Evolutionary conservation across 805 yeast species (phyloP).

Genomic region (Lipomyces yamadae): DNA sequence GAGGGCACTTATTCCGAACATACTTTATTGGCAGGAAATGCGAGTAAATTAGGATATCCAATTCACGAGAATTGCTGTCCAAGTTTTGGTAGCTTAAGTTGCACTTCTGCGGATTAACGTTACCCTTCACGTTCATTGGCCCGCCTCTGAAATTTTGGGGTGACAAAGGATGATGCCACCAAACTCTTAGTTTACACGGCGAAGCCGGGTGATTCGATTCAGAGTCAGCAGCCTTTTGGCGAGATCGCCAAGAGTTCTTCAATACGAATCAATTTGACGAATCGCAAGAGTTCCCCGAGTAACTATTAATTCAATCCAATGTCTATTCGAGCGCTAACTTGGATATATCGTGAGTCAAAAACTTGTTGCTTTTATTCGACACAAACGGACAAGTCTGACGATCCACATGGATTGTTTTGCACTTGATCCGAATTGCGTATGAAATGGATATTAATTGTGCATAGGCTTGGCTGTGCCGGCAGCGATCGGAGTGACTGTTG

Average conservation of each 20-base stretch:
- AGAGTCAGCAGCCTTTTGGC: too few relatives aligned
- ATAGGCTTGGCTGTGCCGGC: constrained; percentile 43
- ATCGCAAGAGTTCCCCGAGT: background rate
- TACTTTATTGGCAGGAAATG: background rate
- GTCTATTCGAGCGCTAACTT: constrained; percentile 29
- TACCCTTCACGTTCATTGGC: background rate
- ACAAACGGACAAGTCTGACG: background rate
- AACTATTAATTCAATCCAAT: background rate
- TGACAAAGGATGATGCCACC: background rate
- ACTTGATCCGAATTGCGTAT: too few relatives aligned
- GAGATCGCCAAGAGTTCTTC: too few relatives aligned
- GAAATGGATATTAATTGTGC: background rate
- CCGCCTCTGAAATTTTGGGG: background rate
- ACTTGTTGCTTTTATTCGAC: too few relatives aligned
- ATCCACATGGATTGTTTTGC: background rate
- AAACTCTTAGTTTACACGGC: too few relatives aligned
- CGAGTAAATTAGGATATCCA: background rate
- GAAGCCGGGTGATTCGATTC: too few relatives aligned
- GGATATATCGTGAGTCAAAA: constrained; percentile 30
- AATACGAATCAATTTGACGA: too few relatives aligned
- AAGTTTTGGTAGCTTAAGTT: too few relatives aligned
- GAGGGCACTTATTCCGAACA: background rate
- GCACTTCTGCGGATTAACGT: background rate
- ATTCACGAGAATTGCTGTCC: background rate
- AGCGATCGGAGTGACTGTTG: constrained; percentile 60